Evolutionary conservation across 257 asterid species (phyloP).

Genomic region (Capsicum baccatum): DNA sequence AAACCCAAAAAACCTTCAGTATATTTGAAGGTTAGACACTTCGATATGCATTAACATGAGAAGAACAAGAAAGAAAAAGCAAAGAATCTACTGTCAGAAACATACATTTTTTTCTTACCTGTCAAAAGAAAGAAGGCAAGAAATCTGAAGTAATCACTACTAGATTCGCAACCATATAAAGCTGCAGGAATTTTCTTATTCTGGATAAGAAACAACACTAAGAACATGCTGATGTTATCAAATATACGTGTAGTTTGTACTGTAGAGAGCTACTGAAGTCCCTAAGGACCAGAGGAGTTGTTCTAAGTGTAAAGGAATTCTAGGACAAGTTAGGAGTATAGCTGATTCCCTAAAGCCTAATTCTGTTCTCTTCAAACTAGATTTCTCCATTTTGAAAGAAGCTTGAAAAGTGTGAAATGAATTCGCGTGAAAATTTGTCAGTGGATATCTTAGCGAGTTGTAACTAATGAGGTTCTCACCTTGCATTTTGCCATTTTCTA

Average conservation of each 20-base stretch:
- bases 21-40: neutral
- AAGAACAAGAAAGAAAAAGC: neutral
- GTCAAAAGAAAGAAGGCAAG: neutral
- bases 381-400: neutral
- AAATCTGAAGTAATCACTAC: neutral
- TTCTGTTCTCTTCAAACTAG: neutral
- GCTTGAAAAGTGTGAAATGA: neutral
- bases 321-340: neutral
- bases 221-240: neutral
- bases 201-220: neutral
- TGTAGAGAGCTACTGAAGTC: neutral
- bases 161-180: neutral
- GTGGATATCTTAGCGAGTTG: neutral
- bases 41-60: neutral
- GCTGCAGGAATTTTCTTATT: neutral
- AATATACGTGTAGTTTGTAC: neutral
- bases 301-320: neutral
- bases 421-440: neutral
- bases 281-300: slow-evolving; percentile 2
- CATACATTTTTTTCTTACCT: too few species aligned
- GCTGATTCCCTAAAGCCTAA: neutral
- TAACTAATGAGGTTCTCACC: neutral
- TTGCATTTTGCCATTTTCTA: neutral
- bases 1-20: neutral
- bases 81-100: neutral